Base-by-base conservation (phyloP, 352 stramenopile genomes). In the Phytopythium aichiense region DNA sequence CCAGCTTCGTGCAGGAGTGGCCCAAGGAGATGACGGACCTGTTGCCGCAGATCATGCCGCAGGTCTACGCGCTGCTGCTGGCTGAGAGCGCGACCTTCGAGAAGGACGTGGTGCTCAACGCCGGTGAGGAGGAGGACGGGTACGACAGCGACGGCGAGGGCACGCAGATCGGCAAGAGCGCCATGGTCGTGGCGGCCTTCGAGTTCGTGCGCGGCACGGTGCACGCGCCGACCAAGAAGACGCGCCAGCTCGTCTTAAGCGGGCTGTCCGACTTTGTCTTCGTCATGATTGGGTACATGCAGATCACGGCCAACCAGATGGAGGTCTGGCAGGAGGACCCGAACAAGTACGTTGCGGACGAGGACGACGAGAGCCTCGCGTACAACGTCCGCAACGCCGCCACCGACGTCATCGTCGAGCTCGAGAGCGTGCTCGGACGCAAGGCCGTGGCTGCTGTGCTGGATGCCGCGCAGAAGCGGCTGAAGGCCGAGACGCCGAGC, bases 261-360 rank as follows among this genome's bases (percentile, higher is more conserved):
- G 79, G 70, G 22, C 65, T 94, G n/a, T 50, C 71, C 0, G 79
- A 90, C 51, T 85, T 94, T 67, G 79, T 92, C 5, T 88, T 79
- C 53, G 73, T 88, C 43, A 88, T 92, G 78, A 81, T 94, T 60
- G 79, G 72, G 45, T 94, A 92, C 73, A 91, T 92, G 81, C 83
- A 92, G 53, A 94, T 94, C 59, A 91, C 83, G 1, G 63, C 71
- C 52, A 78, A 77, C 55, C 86, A 94, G 61, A 80, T 87, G 69
- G 72, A 87, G 58, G 77, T 73, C 43, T 94, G 86, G 86, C 66
- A 82, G 35, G 86, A 92, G 16, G 80, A 92, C 53, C 80, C 86
- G 35, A 92, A 94, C 69, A 86, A 91, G 66, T 94, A 92, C 64
- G 76, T 94, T 18, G 83, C 83, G 0, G 86, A 94, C 51, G 86